A percentile compares a stretch with the other conserved stretches of the same genome.
Conservation (phyloP, 495 filamentous ascomycete species). For the Aspergillus biplanus region DNA sequence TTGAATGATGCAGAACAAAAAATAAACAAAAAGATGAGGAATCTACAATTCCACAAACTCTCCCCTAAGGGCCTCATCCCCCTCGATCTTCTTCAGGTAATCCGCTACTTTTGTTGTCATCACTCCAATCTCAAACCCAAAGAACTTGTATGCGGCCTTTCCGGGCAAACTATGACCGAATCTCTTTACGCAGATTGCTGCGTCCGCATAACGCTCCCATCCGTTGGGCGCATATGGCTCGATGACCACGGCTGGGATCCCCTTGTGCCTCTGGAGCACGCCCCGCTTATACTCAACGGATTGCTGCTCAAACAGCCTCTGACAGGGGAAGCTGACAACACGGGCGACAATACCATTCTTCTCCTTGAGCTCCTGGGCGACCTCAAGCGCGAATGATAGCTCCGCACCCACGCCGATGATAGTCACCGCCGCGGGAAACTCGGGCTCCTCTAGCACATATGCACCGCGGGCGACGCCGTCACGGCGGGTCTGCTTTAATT, state of each 20-base stretch:
- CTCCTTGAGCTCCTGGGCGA: constrained; percentile 36
- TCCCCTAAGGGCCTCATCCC: constrained; percentile 33
- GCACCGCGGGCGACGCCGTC: constrained; percentile 47
- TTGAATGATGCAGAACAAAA: not conserved
- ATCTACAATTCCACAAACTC: constrained; percentile 46
- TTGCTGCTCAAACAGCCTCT: constrained; percentile 57
- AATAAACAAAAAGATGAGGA: not conserved
- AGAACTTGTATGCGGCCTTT: constrained; percentile 55
- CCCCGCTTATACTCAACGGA: constrained; percentile 50
- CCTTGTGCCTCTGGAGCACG: constrained; percentile 37
- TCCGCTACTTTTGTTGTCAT: constrained; percentile 48
- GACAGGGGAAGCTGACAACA: constrained; percentile 59
- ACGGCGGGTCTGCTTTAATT: constrained; percentile 44
- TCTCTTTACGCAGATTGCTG: constrained; percentile 47
- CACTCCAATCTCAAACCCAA: constrained; percentile 52
- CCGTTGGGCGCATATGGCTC: constrained; percentile 59
- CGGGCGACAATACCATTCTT: constrained; percentile 45
- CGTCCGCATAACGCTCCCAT: constrained; percentile 64
- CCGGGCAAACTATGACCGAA: constrained; percentile 57
- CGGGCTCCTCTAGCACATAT: constrained; percentile 51
- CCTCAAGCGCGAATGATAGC: constrained; percentile 48
- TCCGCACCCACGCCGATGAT: constrained; percentile 55
- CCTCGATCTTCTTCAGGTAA: constrained; percentile 44
- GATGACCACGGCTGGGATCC: constrained; percentile 53
- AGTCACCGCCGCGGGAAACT: constrained; percentile 44